A percentile compares a stretch with the other conserved stretches of the same genome.
phyloP scores from a whole-genome alignment of 2,329 filamentous ascomycete genomes.

The Ceratocystis huliohia region DNA sequence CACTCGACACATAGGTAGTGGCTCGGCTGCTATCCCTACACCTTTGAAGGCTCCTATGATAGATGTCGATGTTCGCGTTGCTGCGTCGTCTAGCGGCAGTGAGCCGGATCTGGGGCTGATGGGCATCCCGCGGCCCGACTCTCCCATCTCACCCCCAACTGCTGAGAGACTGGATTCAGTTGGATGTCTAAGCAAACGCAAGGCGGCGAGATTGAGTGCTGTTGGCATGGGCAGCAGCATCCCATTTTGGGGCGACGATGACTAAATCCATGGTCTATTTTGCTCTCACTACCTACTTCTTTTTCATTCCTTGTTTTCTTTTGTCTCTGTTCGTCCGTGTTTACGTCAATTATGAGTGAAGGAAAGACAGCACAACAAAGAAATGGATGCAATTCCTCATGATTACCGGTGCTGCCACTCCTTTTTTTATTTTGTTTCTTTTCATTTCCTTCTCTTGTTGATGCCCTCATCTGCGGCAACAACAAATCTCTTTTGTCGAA shows the following conservation, averaged over 20 bases:
- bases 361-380: conserved; percentile 2
- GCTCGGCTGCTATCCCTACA: conserved; percentile 7
- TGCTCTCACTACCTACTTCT: neutral
- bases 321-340: neutral
- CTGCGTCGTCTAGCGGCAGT: conserved; percentile 8
- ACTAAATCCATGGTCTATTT: conserved; percentile 21
- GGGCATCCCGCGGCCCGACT: conserved; percentile 32
- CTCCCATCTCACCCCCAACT: conserved; percentile 24
- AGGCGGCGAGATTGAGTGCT: conserved; percentile 33
- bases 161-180: conserved; percentile 24
- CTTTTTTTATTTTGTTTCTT: neutral
- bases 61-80: conserved; percentile 12
- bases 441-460: neutral
- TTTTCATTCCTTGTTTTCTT: conserved; percentile 6
- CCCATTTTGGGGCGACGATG: conserved; percentile 34
- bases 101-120: conserved; percentile 6
- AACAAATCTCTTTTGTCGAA: neutral
- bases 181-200: conserved; percentile 26
- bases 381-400: neutral
- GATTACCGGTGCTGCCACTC: neutral
- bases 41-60: conserved; percentile 23
- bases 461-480: neutral
- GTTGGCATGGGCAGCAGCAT: conserved; percentile 28
- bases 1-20: conserved; percentile 1
- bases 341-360: conserved; percentile 13